A percentile compares a stretch with the other conserved stretches of the same genome.
Conservation (phyloP, 2,329 filamentous ascomycete species). For the Colletotrichum zoysiae region DNA sequence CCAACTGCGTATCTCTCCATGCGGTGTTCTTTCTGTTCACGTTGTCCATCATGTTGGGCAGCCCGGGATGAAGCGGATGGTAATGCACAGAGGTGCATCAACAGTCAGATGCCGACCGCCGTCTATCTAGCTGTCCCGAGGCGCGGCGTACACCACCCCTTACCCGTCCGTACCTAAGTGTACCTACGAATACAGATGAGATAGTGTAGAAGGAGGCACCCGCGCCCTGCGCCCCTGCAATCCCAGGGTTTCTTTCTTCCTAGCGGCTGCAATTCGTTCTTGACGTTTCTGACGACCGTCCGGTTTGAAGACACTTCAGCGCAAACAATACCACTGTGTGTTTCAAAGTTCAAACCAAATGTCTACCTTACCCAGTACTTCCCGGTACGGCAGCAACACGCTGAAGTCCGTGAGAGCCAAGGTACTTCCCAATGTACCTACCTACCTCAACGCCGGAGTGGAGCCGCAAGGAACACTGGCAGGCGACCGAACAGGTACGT, state of each 20-base stretch:
- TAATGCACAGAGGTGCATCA: not conserved
- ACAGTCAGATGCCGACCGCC: constrained; percentile 34
- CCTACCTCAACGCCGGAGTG: constrained; percentile 22
- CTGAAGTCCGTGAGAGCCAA: constrained; percentile 15
- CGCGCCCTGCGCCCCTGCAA: constrained; percentile 24
- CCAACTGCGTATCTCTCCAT: too few relatives aligned
- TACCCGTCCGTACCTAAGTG: not conserved
- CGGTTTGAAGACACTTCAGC: constrained; percentile 40
- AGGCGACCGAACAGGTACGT: constrained; percentile 22
- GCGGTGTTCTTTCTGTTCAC: not conserved
- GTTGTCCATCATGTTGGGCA: not conserved
- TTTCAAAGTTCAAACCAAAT: constrained; percentile 41
- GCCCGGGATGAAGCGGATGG: not conserved
- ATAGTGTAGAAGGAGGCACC: constrained; percentile 5
- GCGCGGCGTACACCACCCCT: constrained; percentile 19
- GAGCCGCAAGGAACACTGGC: constrained; percentile 37
- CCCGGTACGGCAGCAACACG: constrained; percentile 9
- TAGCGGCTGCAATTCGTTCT: constrained; percentile 21
- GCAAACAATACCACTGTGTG: constrained; percentile 40
- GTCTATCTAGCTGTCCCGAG: constrained; percentile 30
- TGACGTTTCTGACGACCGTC: constrained; percentile 38
- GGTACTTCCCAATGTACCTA: not conserved
- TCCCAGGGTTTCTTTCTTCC: constrained; percentile 20
- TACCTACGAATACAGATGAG: constrained; percentile 23
- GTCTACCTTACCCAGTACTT: constrained; percentile 25